Evolutionary conservation across 164 flowering plant species (phyloP), one percentile per base, ranked within the genome.

Genomic region (Liriodendron chinense): DNA sequence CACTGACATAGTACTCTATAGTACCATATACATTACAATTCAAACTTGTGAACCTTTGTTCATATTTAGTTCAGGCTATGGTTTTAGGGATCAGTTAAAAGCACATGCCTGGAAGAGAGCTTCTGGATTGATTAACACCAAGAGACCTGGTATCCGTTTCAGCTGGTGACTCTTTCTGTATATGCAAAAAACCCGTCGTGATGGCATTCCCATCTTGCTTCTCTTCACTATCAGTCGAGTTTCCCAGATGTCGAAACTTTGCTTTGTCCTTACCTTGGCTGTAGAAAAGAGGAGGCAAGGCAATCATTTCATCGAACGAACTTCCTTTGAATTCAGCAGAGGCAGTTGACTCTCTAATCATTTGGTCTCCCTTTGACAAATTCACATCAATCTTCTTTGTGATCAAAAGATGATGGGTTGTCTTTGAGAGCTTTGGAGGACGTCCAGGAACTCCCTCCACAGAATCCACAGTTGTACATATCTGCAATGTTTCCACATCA

Each of bases 121-220:
- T 81, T 50, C 82, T 77, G 65, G 78, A 83, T 75, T 70, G 78
- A 72, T 75, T 77, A 53, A 53, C 18, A 65, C 28, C 61, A 77
- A 83, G 68, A 64, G 83, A 87, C 89, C 89, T 81, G 25, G 82
- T 77, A 77, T 84, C 87, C 57, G 94, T 88, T 69, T 91, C 96
- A 70, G 91, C 87, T 22, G 96, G 89, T 72, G 90, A 85, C 76
- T 89, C 90, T 78, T 84, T 85, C 76, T 72, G 73, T 64, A 75
- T 24, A 65, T 48, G 47, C 47, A 69, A 70, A 59, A 75, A 73
- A 47, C 81, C 71, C 53, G 78, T 67, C 50, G 71, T 71, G 18
- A 53, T 49, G 70, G 82, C 78, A 47, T 64, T 68, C 63, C 16
- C n/a, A 71, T 83, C 82, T 77, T 74, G 80, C 50, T 82, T 81